Conservation (phyloP, 257 asterid genomes). For the Coffea eugenioides region DNA sequence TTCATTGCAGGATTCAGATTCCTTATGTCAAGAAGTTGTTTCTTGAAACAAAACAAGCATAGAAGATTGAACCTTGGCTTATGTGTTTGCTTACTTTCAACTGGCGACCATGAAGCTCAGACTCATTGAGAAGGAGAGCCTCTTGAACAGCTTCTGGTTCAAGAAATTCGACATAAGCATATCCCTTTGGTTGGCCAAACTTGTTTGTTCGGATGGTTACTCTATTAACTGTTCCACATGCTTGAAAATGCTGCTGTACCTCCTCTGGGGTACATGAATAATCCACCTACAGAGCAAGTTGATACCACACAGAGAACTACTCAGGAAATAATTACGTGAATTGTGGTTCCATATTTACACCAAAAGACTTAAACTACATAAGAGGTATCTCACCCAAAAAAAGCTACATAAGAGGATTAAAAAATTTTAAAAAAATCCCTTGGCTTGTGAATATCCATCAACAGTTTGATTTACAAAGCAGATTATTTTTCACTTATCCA, state of each 20-base stretch:
- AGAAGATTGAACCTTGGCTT: neutral
- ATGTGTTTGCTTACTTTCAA: slow-evolving; percentile 49
- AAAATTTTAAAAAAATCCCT: no score
- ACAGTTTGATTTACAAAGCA: neutral
- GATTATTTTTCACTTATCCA: neutral
- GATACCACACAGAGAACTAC: neutral
- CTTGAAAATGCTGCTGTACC: slow-evolving; percentile 82
- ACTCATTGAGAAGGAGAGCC: slow-evolving; percentile 66
- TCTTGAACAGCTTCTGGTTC: slow-evolving; percentile 78
- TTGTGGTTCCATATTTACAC: neutral
- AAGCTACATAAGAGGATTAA: no score
- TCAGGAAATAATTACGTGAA: neutral
- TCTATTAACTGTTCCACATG: slow-evolving; percentile 79
- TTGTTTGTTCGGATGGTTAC: slow-evolving; percentile 77
- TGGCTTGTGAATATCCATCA: no score
- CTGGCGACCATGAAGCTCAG: slow-evolving; percentile 84
- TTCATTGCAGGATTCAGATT: slow-evolving; percentile 11
- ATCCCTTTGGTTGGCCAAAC: slow-evolving; percentile 81
- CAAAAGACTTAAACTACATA: neutral
- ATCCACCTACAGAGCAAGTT: slow-evolving; percentile 51
- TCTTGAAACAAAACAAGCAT: neutral
- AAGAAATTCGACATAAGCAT: slow-evolving; percentile 76
- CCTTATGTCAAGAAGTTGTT: neutral
- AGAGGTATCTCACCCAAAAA: no score
- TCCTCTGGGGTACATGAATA: slow-evolving; percentile 83